phyloP scores from a whole-genome alignment of 768 basidiomycete genomes.

The Trametes elegans region DNA sequence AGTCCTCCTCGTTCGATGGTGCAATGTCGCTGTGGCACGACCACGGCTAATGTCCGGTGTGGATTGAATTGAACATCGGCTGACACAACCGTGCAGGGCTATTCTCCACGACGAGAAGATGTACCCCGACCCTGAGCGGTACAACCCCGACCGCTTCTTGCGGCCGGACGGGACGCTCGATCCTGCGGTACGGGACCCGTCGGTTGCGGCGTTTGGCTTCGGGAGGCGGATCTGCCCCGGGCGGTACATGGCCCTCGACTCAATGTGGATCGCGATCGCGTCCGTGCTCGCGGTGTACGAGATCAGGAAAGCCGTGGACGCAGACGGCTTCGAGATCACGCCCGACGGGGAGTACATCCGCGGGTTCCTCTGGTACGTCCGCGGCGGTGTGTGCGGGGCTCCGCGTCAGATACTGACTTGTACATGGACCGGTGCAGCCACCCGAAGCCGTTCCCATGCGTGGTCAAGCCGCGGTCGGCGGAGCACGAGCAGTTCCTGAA shows the following conservation, averaged over 20 bases:
- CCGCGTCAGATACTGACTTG: too few relatives aligned
- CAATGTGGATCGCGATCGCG: slow-evolving; percentile 27
- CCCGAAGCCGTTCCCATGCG: slow-evolving; percentile 26
- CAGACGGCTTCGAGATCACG: slow-evolving; percentile 24
- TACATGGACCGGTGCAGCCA: too few relatives aligned
- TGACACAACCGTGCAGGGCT: slow-evolving; percentile 34
- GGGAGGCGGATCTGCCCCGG: slow-evolving; percentile 33
- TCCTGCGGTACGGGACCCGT: slow-evolving; percentile 30
- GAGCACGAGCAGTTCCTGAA: slow-evolving; percentile 13
- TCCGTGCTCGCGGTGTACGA: slow-evolving; percentile 23
- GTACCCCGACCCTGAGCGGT: slow-evolving; percentile 35
- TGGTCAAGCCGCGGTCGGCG: slow-evolving; percentile 25
- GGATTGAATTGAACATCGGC: too few relatives aligned
- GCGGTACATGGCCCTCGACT: slow-evolving; percentile 21
- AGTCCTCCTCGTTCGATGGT: too few relatives aligned
- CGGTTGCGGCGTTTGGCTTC: slow-evolving; percentile 34
- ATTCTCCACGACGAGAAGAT: slow-evolving; percentile 37
- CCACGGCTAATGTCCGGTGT: too few relatives aligned
- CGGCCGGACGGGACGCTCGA: slow-evolving; percentile 37
- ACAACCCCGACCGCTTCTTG: slow-evolving; percentile 40
- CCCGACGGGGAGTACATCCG: slow-evolving; percentile 37
- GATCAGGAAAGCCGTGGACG: slow-evolving; percentile 22
- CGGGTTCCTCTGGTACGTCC: slow-evolving; percentile 32
- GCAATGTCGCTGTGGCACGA: too few relatives aligned
- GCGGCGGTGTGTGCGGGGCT: neutral